Base-by-base conservation (phyloP, 805 yeast genomes). In the Kodamaea leandrae region DNA sequence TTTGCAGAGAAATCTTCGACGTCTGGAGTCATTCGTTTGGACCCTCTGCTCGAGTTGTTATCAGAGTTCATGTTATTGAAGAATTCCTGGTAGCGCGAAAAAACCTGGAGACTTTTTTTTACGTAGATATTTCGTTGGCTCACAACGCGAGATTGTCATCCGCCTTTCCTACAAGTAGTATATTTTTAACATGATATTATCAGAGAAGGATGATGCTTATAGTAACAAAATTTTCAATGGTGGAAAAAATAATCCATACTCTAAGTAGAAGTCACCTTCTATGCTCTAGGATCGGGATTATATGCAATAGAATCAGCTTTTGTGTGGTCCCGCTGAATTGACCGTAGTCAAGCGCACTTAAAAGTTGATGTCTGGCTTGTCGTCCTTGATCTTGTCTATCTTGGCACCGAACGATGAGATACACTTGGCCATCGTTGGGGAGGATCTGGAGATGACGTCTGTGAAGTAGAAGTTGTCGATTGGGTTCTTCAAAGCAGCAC, bases 381-480 rank as follows among this genome's bases (percentile, higher is more conserved):
- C 75, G 60, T 79, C 84, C 45, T 60, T 59, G 41, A 71, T 62
- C 60, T 80, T 80, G 49, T 80, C 86, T 49, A 79, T 69, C 65
- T 78, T 76, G 43, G 82, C 76, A 39, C 86, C 86, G 57, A 82
- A 81, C 43, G 83, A 68, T 41, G 83, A 75, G 45, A 88, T 80
- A 71, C 95, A 84, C 67, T 77, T 82, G 30, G 95, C 95, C 95
- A 86, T 87, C 21, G 95, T 87, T 50, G 88, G 86, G 37, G 95
- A 86, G 42, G 86, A 79, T 71, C 95, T 78, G 17, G 95, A 83
- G 51, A 86, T 83, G 47, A 85, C 86, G 63, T 87, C 91, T 25
- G 96, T 86, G 75, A 86, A 83, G 72, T 87, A 86, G 64, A 84
- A 86, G 78, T 86, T 85, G 52, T 77, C 78, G 57, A 86, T 81